Evolutionary conservation across 2,329 filamentous ascomycete genomes (phyloP), one percentile per base, ranked within the genome.

Genomic region (Cercospora janseana): DNA sequence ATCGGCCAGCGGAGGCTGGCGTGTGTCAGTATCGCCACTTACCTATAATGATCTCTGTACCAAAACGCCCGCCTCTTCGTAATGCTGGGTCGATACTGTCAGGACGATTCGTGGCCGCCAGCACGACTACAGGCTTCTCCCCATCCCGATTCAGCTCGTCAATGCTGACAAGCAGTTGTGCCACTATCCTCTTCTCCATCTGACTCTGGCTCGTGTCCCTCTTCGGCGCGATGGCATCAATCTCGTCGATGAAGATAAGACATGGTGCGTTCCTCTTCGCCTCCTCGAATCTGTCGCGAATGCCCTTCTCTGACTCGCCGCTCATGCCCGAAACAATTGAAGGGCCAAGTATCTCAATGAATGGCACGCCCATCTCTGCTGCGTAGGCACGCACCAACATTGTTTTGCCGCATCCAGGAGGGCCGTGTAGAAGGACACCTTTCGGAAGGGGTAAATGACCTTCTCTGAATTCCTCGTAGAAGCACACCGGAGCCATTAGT

Each of bases 141-240:
- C 58, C 83, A 48, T 88, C 82, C 56, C 86, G 75, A 28, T 82
- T 79, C 31, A 97, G 76, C 49, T 74, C 84, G 62, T 90, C 87
- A 86, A 97, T 94, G 50, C 90, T 94, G 15, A 86, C 85, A 49
- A 88, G 75, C 57, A 97, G 82, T 64, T 95, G 87, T 1, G 83
- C 81, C 9, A 94, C 85, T 55, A 94, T 93, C 46, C 90, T 78
- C 64, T 89, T 88, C 66, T 95, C 90, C 82, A 94, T 92, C 58
- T 95, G 89, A 63, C 86, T 85, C 63, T 93, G 87, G 1, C 86
- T 83, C 47, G 82, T 87, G 56, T 95, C 88, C 49, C 87, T 79
- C 67, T 94, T 95, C 0, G 88, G 87, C 42, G 90, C 88, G 61
- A 97, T 93, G 3, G 86, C 85, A 68, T 98, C 91, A 45, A 97